Conservation (phyloP, 2,329 filamentous ascomycete species). For the Lachnellula hyalina region DNA sequence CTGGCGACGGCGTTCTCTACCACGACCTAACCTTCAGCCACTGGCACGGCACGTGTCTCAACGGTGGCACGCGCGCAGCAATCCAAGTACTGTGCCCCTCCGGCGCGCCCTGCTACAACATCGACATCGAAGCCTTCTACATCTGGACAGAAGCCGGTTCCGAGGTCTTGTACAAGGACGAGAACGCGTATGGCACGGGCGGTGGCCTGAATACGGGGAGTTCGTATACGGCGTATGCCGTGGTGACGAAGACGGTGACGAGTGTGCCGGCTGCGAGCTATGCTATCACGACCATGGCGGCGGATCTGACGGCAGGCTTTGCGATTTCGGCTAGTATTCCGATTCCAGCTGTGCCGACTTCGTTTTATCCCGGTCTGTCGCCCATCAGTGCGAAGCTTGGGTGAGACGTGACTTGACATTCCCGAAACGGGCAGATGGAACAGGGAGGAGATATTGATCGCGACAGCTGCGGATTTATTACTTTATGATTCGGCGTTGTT, state of each 20-base stretch:
- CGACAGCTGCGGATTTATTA: too few relatives aligned
- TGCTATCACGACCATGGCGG: slow-evolving; percentile 7
- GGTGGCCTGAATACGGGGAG: slow-evolving; percentile 36
- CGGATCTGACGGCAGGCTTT: slow-evolving; percentile 8
- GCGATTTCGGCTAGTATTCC: slow-evolving; percentile 9
- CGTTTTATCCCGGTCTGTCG: slow-evolving; percentile 12
- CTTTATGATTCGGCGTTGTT: too few relatives aligned
- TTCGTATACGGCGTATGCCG: slow-evolving; percentile 12
- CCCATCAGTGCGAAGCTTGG: slow-evolving; percentile 3
- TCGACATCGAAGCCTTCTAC: slow-evolving; percentile 45
- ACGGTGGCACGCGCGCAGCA: slow-evolving; percentile 40
- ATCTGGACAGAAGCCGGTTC: slow-evolving; percentile 47
- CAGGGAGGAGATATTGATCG: too few relatives aligned
- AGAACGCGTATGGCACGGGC: slow-evolving; percentile 44
- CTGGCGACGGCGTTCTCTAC: slow-evolving; percentile 47
- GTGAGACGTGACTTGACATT: not conserved
- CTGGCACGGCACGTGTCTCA: slow-evolving; percentile 50
- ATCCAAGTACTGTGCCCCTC: slow-evolving; percentile 48
- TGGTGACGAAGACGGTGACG: slow-evolving; percentile 10
- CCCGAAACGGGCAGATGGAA: too few relatives aligned
- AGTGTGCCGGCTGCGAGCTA: slow-evolving; percentile 4
- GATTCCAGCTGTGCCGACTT: slow-evolving; percentile 17
- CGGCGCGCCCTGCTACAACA: slow-evolving; percentile 45
- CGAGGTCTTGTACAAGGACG: slow-evolving; percentile 40
- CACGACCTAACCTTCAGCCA: slow-evolving; percentile 47